These are phyloP conservation scores for Lolium perenne DNA, from an alignment of 176 grass and related monocot genomes.

Conservation along the genomic window DNA sequence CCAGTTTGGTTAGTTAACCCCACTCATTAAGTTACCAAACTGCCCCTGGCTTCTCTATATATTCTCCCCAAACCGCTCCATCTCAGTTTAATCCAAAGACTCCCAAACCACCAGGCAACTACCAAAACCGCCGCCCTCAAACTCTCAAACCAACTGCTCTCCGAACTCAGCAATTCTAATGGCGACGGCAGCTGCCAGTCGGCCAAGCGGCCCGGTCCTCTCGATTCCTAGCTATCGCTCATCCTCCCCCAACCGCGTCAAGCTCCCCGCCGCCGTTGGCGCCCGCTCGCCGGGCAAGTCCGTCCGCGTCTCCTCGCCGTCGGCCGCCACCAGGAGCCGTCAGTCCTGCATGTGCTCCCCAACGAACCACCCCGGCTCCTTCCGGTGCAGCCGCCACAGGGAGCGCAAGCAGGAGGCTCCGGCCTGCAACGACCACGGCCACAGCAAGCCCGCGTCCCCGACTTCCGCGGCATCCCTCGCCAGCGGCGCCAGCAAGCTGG, in stretches of 20 bases:
- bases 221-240: slow-evolving; percentile 46
- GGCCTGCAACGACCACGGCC: too few species aligned
- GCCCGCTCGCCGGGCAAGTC: slow-evolving; percentile 11
- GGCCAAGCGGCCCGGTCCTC: slow-evolving; percentile 26
- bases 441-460: slow-evolving; percentile 14
- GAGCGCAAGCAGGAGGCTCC: slow-evolving; percentile 17
- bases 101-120: slow-evolving; percentile 21
- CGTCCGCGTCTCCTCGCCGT: not conserved
- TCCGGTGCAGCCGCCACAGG: slow-evolving; percentile 63
- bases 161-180: slow-evolving; percentile 19
- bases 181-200: slow-evolving; percentile 43
- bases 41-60: too few species aligned
- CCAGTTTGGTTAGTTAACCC: slow-evolving; percentile 10
- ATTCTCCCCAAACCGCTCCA: too few species aligned
- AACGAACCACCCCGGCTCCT: not conserved
- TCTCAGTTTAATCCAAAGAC: too few species aligned
- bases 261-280: slow-evolving; percentile 32
- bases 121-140: not conserved
- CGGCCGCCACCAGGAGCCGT: not conserved
- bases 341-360: not conserved
- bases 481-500: slow-evolving; percentile 8
- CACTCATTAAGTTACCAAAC: too few species aligned
- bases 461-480: not conserved
- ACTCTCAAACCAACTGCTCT: not conserved
- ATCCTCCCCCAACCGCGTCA: slow-evolving; percentile 45